These are phyloP conservation scores for Aspergillus sp. DNA, from an alignment of 2,329 filamentous ascomycete genomes.

Conservation along the genomic window DNA sequence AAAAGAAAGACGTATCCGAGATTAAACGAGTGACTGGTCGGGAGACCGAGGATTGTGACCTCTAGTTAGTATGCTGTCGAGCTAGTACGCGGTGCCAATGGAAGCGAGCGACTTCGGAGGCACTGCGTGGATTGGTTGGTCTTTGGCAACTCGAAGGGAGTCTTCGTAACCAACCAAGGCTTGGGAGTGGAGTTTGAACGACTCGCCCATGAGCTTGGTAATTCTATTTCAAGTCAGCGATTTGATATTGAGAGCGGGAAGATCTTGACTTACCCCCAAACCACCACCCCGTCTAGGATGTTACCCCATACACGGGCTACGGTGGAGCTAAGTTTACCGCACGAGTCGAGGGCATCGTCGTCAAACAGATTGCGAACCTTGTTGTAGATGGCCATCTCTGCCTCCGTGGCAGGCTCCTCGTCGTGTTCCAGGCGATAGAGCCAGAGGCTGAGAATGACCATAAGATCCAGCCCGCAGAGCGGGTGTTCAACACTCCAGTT, in stretches of 20 bases:
- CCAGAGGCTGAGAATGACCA: constrained; percentile 97
- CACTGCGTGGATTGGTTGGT: constrained; percentile 49
- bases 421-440: constrained; percentile 99
- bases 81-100: constrained; percentile 48
- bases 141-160: constrained; percentile 45
- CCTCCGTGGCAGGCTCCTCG: constrained; percentile 70
- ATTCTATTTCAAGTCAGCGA: constrained; percentile 55
- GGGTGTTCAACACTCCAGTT: constrained; percentile 99
- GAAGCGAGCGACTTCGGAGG: constrained; percentile 49
- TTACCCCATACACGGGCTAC: constrained; percentile 95
- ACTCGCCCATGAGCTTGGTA: constrained; percentile 90
- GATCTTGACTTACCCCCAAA: constrained; percentile 87
- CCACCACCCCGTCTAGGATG: constrained; percentile 97
- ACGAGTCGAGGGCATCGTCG: constrained; percentile 82
- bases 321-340: constrained; percentile 89
- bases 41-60: constrained; percentile 8
- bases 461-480: constrained; percentile 92
- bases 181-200: constrained; percentile 95
- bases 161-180: constrained; percentile 94
- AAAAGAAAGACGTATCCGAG: constrained; percentile 22
- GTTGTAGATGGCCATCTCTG: constrained; percentile 51
- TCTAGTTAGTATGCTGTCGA: constrained; percentile 5
- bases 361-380: constrained; percentile 85
- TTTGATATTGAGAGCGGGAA: constrained; percentile 17
- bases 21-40: constrained; percentile 25